Base-by-base conservation (phyloP, 371 early-diverging fungal species). In the Gilbertella persicaria region DNA sequence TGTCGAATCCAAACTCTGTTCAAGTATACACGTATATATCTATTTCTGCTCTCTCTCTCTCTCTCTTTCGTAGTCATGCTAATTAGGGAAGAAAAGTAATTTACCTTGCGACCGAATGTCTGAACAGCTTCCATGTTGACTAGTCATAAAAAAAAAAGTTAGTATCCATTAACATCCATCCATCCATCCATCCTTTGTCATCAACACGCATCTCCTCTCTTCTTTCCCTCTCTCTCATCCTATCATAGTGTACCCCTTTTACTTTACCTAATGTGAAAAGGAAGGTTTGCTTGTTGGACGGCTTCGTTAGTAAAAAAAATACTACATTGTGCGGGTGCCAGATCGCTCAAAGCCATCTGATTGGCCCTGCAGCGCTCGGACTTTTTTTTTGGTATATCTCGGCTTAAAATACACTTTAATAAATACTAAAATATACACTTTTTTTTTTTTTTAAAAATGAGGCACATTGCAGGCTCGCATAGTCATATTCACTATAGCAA, bases 21-120 rank as follows among this genome's bases (percentile, higher is more conserved):
- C n/a, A 30, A 30, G 5, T 12, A 21, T 14, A 0, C 6, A 0
- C 4, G 19, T 24, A 25, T 37, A 29, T 37, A 20, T 57, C 26
- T 36, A 7, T 16, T 36, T 35, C 36, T 20, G 16, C 16, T 10
- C 14, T 57, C 30, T 23, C 25, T 16, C 7, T 45, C 21, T 35
- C 13, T 25, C 5, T 26, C 16, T 47, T 28, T 36, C 23, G n/a
- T 29, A 19, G 29, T 33, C 24, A n/a, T 24, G 5, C 9, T 16
- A 14, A 7, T 20, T 19, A 13, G n/a, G 16, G 14, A 42, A 38
- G 16, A 33, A 43, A 29, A 19, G 19, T 42, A 53, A 71, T 66
- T 38, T 50, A 78, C 78, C 78, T 78, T 78, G 72, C 78, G 74
- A 72, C 78, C 78, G 68, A 71, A 78, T 66, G 78, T 78, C 64